Evolutionary conservation across 345 rosid genomes (phyloP).

Genomic region (Melaleuca quinquenervia): DNA sequence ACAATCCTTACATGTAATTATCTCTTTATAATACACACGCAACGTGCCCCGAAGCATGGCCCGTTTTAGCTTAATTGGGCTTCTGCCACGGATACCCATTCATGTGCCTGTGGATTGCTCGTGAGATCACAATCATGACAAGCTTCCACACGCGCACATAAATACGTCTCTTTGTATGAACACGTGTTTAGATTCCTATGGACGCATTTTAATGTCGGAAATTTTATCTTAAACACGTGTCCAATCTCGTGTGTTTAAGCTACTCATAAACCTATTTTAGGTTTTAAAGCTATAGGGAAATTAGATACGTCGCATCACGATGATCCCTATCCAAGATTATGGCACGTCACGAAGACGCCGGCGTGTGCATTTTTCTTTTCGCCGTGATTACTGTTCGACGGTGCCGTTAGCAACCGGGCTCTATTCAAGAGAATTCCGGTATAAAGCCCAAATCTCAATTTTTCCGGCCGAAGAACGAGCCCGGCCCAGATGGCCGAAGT

Average conservation of each 20-base stretch:
- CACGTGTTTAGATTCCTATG: not conserved
- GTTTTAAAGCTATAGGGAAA: not conserved
- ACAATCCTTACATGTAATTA: too few relatives aligned
- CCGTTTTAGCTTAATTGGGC: too few relatives aligned
- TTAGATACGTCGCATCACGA: not conserved
- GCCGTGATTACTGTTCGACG: not conserved
- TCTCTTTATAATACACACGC: too few relatives aligned
- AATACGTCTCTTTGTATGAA: fast-evolving
- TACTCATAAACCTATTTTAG: not conserved
- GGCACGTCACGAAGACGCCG: not conserved
- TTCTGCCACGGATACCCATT: too few relatives aligned
- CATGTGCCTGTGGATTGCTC: too few relatives aligned
- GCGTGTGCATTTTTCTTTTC: not conserved
- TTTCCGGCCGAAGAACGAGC: not conserved
- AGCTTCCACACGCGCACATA: fast-evolving
- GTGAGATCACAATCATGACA: fast-evolving
- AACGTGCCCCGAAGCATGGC: too few relatives aligned
- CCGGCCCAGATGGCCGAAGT: not conserved
- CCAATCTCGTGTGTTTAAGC: not conserved
- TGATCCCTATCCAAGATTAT: not conserved
- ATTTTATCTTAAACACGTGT: not conserved
- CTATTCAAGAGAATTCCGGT: not conserved
- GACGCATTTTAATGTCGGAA: fast-evolving
- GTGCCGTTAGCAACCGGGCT: not conserved
- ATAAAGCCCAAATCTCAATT: not conserved